Base-by-base conservation (phyloP, 345 rosid genomes). In the Eucalyptus grandis region DNA sequence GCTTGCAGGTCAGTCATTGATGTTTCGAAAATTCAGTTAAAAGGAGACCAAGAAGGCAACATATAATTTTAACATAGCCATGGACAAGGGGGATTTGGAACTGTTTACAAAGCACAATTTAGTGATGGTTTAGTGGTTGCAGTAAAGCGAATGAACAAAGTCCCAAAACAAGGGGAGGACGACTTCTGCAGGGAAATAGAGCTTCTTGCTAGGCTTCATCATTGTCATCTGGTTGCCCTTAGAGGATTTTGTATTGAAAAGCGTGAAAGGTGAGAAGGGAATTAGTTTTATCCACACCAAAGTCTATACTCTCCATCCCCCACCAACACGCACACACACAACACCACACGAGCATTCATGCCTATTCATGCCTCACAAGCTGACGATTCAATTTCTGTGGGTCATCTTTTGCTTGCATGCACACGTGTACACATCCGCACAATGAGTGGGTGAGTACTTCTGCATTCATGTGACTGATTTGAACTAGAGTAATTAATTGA, bases 151-250 rank as follows among this genome's bases (percentile, higher is more conserved):
- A 96, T 95, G 99, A 90, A 97, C 94, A 96, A 90, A 89, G 91
- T 93, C 86, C 95, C 96, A n/a, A 95, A 94, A 92, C 98, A 97
- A 92, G 97, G 93, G n/a, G 98, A 97, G 86, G 94, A 91, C 89
- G 99, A 96, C 26, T 97, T 98, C 93, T 96, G 96, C 92, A 93
- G 95, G 92, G 99, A 98, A 94, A 96, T 98, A 80, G 99, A 98
- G 93, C 99, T 98, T 90, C 97, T 98, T 49, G 97, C 98, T 49
- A 95, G 96, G 92, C 94, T 98, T 89, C 99, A 98, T 92, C 99
- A 98, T 89, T 98, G 99, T 49, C 98, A 98, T 93, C 96, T 98
- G 46, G 98, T 97, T 90, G 91, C 99, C 92, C 95, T 98, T 72
- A 95, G 92, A 93, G 99, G 99, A 49, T 98, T 98, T 90, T 97